Percentiles rank a stretch among this genome's conserved stretches.
These are phyloP conservation scores for Colletotrichum eremochloae DNA, from an alignment of 2,329 filamentous ascomycete genomes.

Conservation along the genomic window DNA sequence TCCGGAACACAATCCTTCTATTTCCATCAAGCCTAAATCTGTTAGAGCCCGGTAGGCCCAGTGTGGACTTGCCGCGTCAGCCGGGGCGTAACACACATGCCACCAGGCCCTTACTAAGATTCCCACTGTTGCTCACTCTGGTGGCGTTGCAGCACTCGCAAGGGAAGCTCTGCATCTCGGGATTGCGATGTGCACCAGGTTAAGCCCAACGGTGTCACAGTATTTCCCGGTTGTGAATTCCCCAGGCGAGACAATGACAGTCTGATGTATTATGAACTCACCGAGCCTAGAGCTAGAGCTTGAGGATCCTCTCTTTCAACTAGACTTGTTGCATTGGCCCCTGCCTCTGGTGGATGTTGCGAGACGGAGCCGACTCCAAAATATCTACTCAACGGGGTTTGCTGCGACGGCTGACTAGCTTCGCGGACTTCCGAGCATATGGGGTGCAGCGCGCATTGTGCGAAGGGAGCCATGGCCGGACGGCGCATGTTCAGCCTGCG, in stretches of 20 bases:
- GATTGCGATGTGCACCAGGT: not conserved
- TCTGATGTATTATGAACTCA: not conserved
- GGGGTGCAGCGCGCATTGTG: not conserved
- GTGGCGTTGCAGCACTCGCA: not conserved
- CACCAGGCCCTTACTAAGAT: not conserved
- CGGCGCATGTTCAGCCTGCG: not conserved
- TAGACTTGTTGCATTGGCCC: not conserved
- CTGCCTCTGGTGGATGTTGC: not conserved
- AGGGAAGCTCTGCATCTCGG: conserved; percentile 1
- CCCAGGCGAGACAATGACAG: not conserved
- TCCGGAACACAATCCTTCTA: not conserved
- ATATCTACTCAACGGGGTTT: too few species aligned
- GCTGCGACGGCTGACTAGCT: not conserved
- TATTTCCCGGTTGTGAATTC: not conserved
- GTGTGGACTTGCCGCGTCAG: not conserved
- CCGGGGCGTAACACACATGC: not conserved
- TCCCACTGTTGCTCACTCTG: conserved; percentile 4
- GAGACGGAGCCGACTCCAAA: not conserved
- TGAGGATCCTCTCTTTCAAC: not conserved
- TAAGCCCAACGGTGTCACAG: not conserved
- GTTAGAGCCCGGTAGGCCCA: not conserved
- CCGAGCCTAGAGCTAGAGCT: not conserved
- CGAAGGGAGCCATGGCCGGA: not conserved
- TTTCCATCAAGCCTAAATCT: conserved; percentile 1
- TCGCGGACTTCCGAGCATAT: conserved; percentile 4